These are phyloP conservation scores for Cyberlindnera nakhonratchasimensis DNA, from an alignment of 805 yeast genomes.

Conservation along the genomic window DNA sequence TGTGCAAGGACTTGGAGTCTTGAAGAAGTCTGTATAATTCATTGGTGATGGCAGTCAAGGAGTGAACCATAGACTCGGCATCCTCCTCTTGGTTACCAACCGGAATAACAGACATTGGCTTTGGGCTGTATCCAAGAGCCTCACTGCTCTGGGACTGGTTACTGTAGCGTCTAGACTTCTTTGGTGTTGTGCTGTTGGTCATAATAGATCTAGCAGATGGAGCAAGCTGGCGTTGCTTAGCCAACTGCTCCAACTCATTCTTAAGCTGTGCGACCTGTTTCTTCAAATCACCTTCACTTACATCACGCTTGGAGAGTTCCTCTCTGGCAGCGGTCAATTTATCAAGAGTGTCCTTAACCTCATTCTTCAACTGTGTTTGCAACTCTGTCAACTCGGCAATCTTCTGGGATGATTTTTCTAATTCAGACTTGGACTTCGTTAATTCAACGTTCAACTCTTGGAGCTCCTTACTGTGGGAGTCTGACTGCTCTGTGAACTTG, in stretches of 20 bases:
- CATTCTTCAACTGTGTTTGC: constrained; percentile 60
- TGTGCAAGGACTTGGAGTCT: constrained; percentile 68
- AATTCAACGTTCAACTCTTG: constrained; percentile 54
- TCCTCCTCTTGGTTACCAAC: constrained; percentile 49
- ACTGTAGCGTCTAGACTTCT: constrained; percentile 33
- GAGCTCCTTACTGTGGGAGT: constrained; percentile 47
- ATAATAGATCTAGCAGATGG: constrained; percentile 31
- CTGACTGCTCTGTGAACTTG: constrained; percentile 41
- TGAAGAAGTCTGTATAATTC: constrained; percentile 69
- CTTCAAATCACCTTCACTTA: constrained; percentile 59
- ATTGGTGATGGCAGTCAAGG: constrained; percentile 69
- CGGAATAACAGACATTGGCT: constrained; percentile 63
- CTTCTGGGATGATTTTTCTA: constrained; percentile 53
- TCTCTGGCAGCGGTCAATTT: constrained; percentile 60
- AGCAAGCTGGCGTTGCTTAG: constrained; percentile 25
- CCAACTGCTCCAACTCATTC: constrained; percentile 27
- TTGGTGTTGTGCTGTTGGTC: constrained; percentile 23
- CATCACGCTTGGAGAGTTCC: constrained; percentile 54
- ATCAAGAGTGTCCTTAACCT: constrained; percentile 56
- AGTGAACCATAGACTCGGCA: constrained; percentile 38
- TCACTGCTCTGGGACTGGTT: constrained; percentile 39
- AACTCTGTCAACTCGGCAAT: constrained; percentile 57
- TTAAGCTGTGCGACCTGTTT: constrained; percentile 46
- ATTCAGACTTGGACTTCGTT: constrained; percentile 49
- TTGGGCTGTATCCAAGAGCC: constrained; percentile 30